Percentiles rank a stretch among this genome's conserved stretches.
These are phyloP conservation scores for Candida dajiaensis DNA, from an alignment of 805 yeast genomes.

Conservation along the genomic window DNA sequence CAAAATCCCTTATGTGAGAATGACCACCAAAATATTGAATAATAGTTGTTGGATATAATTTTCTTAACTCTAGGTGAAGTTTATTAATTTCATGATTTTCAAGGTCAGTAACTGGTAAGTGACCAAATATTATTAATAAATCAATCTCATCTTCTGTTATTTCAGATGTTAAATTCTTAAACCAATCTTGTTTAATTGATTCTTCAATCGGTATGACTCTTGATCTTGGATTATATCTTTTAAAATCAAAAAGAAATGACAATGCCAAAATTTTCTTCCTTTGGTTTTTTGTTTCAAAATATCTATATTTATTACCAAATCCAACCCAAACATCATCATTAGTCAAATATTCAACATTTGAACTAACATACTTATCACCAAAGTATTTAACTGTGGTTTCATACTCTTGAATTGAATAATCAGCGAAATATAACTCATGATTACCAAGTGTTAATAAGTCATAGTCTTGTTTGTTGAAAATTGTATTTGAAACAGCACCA, in stretches of 20 bases:
- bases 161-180: conserved; percentile 36
- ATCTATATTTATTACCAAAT: conserved; percentile 62
- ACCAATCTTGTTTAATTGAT: conserved; percentile 58
- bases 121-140: conserved; percentile 67
- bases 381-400: conserved; percentile 51
- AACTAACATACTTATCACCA: conserved; percentile 60
- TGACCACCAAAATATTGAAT: conserved; percentile 95
- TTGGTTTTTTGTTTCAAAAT: conserved; percentile 57
- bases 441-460: conserved; percentile 85
- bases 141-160: conserved; percentile 46
- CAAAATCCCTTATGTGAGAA: conserved; percentile 84
- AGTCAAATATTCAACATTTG: conserved; percentile 59
- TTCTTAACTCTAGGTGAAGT: conserved; percentile 43
- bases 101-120: conserved; percentile 55
- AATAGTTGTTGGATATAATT: conserved; percentile 49
- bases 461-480: conserved; percentile 61
- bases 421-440: conserved; percentile 77
- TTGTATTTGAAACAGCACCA: conserved; percentile 55
- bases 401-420: conserved; percentile 59
- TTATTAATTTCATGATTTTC: conserved; percentile 28
- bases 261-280: conserved; percentile 53
- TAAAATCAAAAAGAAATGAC: conserved; percentile 77
- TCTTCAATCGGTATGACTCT: conserved; percentile 58
- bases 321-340: conserved; percentile 41
- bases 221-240: conserved; percentile 50